Base-by-base conservation (phyloP, 2,329 filamentous ascomycete genomes). In the Colletotrichum brevisporum region DNA sequence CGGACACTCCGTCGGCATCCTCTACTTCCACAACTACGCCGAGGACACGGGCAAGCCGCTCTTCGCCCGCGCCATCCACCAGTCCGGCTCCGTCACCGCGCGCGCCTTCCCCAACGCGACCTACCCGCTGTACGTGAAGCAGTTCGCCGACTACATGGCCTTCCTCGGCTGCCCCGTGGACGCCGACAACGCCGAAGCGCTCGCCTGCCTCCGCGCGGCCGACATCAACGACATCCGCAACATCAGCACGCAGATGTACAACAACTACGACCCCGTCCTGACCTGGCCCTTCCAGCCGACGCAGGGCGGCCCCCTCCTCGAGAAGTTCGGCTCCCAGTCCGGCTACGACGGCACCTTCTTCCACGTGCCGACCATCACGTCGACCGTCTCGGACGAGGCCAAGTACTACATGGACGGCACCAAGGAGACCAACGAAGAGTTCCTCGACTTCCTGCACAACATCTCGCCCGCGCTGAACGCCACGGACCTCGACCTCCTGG, bases 41-140 rank as follows among this genome's bases (percentile, higher is more conserved):
- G 81, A 92, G 74, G 83, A 86, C 74, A 88, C 82, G 1, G 88
- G 86, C 27, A 86, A 88, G 70, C 83, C 87, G 2, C 81, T 92
- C 0, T 92, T 92, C 82, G 84, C 88, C n/a, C 89, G 81, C 1
- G 89, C 80, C 6, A 92, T 92, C 72, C 91, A 92, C 89, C 85
- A 88, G 77, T 88, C 85, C 2, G 88, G 88, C 1, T 83, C 81
- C 48, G 76, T 86, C 9, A 75, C 85, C 80, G 26, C 83, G 83
- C 8, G 78, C 78, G 45, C 66, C 24, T 69, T 69, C 43, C 66
- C 66, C 62, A 69, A 66, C 43, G 62, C 66, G 15, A 66, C 74
- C 83, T 27, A 6, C 86, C 87, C 2, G 79, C 84, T 0, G 83
- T 86, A 50, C 80, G 84, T 0, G 83, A 79, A 75, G 0, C 80